Evolutionary conservation across 345 rosid species (phyloP).

Genomic region (Lepidium africanum): DNA sequence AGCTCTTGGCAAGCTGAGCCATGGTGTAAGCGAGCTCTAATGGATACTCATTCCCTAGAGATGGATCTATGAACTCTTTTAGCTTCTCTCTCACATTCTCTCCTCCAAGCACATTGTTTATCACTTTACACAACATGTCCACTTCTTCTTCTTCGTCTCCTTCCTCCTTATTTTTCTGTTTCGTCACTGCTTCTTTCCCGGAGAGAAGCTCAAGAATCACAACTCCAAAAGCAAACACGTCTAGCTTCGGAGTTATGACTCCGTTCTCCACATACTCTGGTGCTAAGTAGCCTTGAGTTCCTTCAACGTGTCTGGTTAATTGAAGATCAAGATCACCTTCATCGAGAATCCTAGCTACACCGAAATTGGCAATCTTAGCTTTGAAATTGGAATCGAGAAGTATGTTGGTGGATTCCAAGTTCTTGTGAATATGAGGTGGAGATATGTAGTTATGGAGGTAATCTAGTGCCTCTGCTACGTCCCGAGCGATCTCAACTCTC

Average conservation of each 20-base stretch:
- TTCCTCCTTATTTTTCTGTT: slow-evolving; percentile 5
- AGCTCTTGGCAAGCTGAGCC: slow-evolving; percentile 64
- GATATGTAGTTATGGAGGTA: slow-evolving; percentile 69
- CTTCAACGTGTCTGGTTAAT: slow-evolving; percentile 73
- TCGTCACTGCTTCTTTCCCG: slow-evolving; percentile 55
- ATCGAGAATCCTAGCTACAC: slow-evolving; percentile 55
- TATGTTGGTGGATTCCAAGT: slow-evolving; percentile 71
- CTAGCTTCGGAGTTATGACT: slow-evolving; percentile 71
- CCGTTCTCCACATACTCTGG: slow-evolving; percentile 91
- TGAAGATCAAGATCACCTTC: slow-evolving; percentile 43
- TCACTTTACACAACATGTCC: slow-evolving; percentile 41
- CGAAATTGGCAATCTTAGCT: slow-evolving; percentile 78
- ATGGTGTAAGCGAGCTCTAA: slow-evolving; percentile 71
- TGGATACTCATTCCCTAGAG: slow-evolving; percentile 54
- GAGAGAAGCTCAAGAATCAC: slow-evolving; percentile 77
- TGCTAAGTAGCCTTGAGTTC: slow-evolving; percentile 82
- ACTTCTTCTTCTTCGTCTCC: slow-evolving; percentile 20
- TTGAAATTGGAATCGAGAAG: slow-evolving; percentile 62
- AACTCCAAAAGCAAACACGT: slow-evolving; percentile 82
- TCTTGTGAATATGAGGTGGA: slow-evolving; percentile 81
- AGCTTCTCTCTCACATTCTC: slow-evolving; percentile 66
- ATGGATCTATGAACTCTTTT: slow-evolving; percentile 51
- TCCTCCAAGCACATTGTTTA: slow-evolving; percentile 56
- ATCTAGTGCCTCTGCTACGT: slow-evolving; percentile 68
- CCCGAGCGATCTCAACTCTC: slow-evolving; percentile 66